Base-by-base conservation (phyloP, 1,284 basidiomycete genomes). In the Trametes polyzona region DNA sequence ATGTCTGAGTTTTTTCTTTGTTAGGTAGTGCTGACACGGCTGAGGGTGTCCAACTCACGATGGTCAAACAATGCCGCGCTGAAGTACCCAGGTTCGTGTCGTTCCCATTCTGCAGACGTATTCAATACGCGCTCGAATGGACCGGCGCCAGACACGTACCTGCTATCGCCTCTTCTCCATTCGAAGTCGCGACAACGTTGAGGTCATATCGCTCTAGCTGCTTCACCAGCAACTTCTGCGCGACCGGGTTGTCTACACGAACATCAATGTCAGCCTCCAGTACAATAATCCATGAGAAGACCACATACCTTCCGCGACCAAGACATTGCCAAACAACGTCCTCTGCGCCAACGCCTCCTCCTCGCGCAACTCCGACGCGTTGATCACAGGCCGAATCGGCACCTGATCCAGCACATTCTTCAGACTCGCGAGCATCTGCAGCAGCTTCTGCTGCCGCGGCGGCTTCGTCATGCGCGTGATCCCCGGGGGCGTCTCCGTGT, bases 391-490 rank as follows among this genome's bases (percentile, higher is more conserved):
- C 27, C 73, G 65, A 7, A 54, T 50, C 7, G 76, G 70, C 52
- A 78, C 70, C 9, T 74, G 71, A 55, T 76, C 76, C 0, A 82
- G 77, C n/a, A 84, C 65, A 62, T 84, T 78, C 67, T 83, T 87
- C 58, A 86, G 59, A 32, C 74, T 75, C 4, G 84, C 84, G 11
- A 89, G 74, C n/a, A 79, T 79, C 63, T 87, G 85, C 32, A 89
- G 73, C 35, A 89, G 69, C 37, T 84, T 77, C 2, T 77, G 74
- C 64, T 78, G 81, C 58, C 87, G 76, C 11, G 86, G 85, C 0
- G 87, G 87, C 68, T 88, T 90, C 14, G 84, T 88, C 77, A 88
- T 82, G 59, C 85, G 83, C 24, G 84, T 73, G 10, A 88, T 79
- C n/a, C 83, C 83, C 1, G 81, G 76, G 17, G 77, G 49, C 4